These are phyloP conservation scores for Candida jianshihensis DNA, from an alignment of 805 yeast species.

Conservation along the genomic window DNA sequence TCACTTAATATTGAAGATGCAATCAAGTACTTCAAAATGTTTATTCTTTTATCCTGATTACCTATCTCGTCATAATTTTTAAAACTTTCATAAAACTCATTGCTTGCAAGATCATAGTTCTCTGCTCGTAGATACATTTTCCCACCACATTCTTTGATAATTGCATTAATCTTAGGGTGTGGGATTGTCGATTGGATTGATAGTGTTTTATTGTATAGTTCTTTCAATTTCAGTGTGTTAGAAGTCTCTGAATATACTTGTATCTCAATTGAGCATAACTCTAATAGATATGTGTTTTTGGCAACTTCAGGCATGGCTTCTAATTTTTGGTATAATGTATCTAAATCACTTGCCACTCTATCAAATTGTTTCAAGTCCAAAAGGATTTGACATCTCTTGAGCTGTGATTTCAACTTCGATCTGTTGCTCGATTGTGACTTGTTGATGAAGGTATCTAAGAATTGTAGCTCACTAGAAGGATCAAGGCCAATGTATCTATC, in stretches of 20 bases:
- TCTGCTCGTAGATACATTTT: constrained; percentile 53
- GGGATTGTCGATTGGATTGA: constrained; percentile 55
- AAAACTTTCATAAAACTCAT: constrained; percentile 48
- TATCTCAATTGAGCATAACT: constrained; percentile 62
- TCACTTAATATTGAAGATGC: constrained; percentile 47
- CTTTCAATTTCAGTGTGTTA: constrained; percentile 33
- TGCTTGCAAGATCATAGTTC: constrained; percentile 51
- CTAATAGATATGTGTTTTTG: constrained; percentile 44
- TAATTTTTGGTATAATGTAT: constrained; percentile 31
- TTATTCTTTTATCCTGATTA: constrained; percentile 47
- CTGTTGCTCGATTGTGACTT: constrained; percentile 28
- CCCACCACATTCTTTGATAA: constrained; percentile 74
- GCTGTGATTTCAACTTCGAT: constrained; percentile 40
- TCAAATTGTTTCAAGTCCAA: constrained; percentile 23
- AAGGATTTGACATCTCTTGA: constrained; percentile 36
- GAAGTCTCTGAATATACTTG: constrained; percentile 38
- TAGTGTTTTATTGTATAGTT: constrained; percentile 42
- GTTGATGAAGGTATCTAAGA: constrained; percentile 27
- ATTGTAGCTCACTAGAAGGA: constrained; percentile 13
- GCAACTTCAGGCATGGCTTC: constrained; percentile 34
- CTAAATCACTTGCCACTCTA: constrained; percentile 29
- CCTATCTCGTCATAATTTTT: constrained; percentile 63
- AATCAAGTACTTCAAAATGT: constrained; percentile 53
- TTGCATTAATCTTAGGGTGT: constrained; percentile 69
- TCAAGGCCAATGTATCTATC: constrained; percentile 21